Evolutionary conservation across 1,284 basidiomycete species (phyloP), one percentile per base, ranked within the genome.

Genomic region (Malassezia globosa): DNA sequence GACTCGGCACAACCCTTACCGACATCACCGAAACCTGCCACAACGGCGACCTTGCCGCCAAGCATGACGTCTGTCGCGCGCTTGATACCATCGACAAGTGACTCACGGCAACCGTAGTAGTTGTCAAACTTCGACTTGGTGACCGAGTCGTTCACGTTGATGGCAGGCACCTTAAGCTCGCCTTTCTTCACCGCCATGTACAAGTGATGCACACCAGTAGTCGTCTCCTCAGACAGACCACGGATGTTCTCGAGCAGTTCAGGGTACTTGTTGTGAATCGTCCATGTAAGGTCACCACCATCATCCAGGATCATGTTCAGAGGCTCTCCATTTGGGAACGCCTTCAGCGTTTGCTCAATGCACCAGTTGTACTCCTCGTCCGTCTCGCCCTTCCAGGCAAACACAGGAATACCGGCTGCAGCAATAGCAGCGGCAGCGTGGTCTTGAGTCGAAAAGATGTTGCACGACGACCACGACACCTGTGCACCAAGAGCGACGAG

Each of bases 291-390:
- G 73, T 99, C 94, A 74, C 94, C 94, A 69, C 94, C 92, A 72
- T 97, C 92, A 72, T 99, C 92, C 73, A 97, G 82, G 75, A 99
- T 97, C 89, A 99, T 85, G 82, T 99, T 99, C 72, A 94, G 77
- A 50, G 84, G 74, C 76, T 94, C 77, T 66, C 84, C 84, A 60
- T 73, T 72, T 54, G 76, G 74, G 78, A 89, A 89, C 16, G 82
- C 87, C 64, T 81, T 75, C 61, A 99, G 76, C 48, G 87, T 87
- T 77, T 99, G 94, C 73, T 96, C 88, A 64, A 97, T 88, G 61
- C 72, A 73, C 92, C 94, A 99, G 61, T 77, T 74, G 78, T 96
- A 97, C 75, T 99, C 92, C 76, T 96, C 92, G 75, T 97, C 94
- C 51, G 90, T 94, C 79, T 99, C 92, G 55, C 94, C 94, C 79